These are phyloP conservation scores for Coniella lustricola DNA, from an alignment of 2,329 filamentous ascomycete species.

Conservation along the genomic window DNA sequence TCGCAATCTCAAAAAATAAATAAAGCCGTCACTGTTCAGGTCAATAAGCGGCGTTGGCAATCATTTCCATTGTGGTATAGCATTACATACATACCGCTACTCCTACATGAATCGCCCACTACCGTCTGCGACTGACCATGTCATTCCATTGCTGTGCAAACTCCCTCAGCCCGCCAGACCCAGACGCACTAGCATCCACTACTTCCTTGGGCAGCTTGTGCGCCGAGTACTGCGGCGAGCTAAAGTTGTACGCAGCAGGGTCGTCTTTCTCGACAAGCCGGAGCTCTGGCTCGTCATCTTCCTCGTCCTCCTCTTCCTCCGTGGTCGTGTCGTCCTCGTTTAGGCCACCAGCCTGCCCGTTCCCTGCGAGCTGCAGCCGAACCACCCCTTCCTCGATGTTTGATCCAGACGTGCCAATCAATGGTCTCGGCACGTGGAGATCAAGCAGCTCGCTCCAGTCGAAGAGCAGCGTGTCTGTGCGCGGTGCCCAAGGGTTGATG, in stretches of 20 bases:
- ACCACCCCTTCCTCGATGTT: conserved; percentile 20
- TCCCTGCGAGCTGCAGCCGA: conserved; percentile 17
- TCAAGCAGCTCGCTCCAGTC: conserved; percentile 81
- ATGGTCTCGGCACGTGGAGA: conserved; percentile 53
- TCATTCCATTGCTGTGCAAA: conserved; percentile 71
- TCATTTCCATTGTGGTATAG: too few species aligned
- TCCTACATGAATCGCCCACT: too few species aligned
- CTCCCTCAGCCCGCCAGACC: conserved; percentile 71
- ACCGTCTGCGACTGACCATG: conserved; percentile 27
- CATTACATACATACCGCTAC: too few species aligned
- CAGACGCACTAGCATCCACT: conserved; percentile 61
- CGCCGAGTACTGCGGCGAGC: conserved; percentile 80
- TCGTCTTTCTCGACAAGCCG: conserved; percentile 77
- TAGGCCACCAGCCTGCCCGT: conserved; percentile 24
- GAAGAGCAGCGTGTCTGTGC: conserved; percentile 85
- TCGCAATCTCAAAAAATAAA: too few species aligned
- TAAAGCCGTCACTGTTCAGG: too few species aligned
- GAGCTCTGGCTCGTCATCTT: conserved; percentile 66
- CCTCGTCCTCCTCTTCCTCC: conserved; percentile 34
- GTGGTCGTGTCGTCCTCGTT: conserved; percentile 29
- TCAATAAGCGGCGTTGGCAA: too few species aligned
- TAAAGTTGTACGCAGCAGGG: conserved; percentile 81
- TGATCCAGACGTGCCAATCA: conserved; percentile 39
- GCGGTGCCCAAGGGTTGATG: conserved; percentile 87
- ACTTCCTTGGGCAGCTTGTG: conserved; percentile 94